phyloP scores from a whole-genome alignment of 2,329 filamentous ascomycete genomes.

The Venturia pyrina region DNA sequence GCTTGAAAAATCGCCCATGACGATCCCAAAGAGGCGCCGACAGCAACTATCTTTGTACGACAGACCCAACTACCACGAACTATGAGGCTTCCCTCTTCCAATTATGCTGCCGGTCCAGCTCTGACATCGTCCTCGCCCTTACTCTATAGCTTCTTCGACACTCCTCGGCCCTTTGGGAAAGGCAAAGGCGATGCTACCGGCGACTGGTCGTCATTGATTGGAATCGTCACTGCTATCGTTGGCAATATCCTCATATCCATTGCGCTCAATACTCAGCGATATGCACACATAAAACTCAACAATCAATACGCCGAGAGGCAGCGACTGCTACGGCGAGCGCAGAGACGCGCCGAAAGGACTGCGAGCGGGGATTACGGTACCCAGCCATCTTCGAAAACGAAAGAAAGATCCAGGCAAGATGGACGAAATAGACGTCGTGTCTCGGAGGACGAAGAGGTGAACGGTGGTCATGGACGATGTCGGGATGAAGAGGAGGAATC shows the following conservation, averaged over 20 bases:
- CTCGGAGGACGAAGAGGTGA: not conserved
- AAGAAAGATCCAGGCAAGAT: not conserved
- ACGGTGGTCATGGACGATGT: not conserved
- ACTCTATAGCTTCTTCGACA: not conserved
- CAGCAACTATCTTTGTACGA: not conserved
- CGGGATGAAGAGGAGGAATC: constrained; percentile 8
- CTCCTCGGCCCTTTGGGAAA: not conserved
- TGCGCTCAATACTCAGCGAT: constrained; percentile 91
- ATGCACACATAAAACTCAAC: constrained; percentile 74
- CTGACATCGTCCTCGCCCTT: not conserved
- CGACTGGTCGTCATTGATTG: constrained; percentile 51
- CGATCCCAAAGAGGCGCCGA: not conserved
- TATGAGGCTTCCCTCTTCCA: not conserved
- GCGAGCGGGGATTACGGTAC: constrained; percentile 20
- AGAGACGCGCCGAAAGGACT: constrained; percentile 16
- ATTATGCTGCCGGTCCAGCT: not conserved
- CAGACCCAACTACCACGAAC: not conserved
- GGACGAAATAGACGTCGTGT: not conserved
- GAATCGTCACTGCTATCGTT: constrained; percentile 83
- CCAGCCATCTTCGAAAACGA: not conserved
- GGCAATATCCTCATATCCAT: constrained; percentile 93
- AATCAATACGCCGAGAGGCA: constrained; percentile 51
- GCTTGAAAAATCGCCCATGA: constrained; percentile 1
- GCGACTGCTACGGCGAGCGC: constrained; percentile 17
- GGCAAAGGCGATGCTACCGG: not conserved